Base-by-base conservation (phyloP, 2,329 filamentous ascomycete species). In the Colletotrichum tropicale region DNA sequence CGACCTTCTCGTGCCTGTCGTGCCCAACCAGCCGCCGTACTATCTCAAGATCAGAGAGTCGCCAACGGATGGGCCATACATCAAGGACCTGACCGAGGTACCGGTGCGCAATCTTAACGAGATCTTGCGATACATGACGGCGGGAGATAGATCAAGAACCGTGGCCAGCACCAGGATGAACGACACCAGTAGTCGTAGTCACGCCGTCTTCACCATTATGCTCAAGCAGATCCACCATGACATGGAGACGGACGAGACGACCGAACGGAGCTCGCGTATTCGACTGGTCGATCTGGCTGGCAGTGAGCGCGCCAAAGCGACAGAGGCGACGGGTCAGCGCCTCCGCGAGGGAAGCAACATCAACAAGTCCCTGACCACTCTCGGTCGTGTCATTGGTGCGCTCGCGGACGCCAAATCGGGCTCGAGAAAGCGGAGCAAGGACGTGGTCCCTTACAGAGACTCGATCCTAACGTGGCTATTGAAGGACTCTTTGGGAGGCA, bases 91-190 rank as follows among this genome's bases (percentile, higher is more conserved):
- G 80, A 98, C 96, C 9, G 97, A 99, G 83, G 94, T 97, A 5
- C 95, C 96, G 1, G 97, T 98, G 56, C 94, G 95, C 82, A 96
- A 92, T 84, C 95, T 97, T 81, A 88, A 91, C 66, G 97, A 99
- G 83, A 95, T 99, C 77, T 89, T 98, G 85, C 93, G 94, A 52
- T 93, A 95, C 85, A 98, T 99, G 96, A 95, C 94, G 80, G 91
- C 93, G 81, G 97, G 97, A 73, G 97, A 99, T 84, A 88, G 91
- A 78, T 98, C 94, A 74, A 93, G 97, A 64, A 98, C 97, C 1
- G 94, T 92, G 24, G 97, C 97, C 16, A 96, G 95, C 82, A 99
- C 97, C 75, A 98, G 98, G 87, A 99, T 99, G 97, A 99, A 99
- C 85, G 97, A 99, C 85, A 98, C 96, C 4, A 98, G 95, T 70